Evolutionary conservation across 352 stramenopile genomes (phyloP), one percentile per base, ranked within the genome.

Genomic region (Peronosclerospora sorghi): DNA sequence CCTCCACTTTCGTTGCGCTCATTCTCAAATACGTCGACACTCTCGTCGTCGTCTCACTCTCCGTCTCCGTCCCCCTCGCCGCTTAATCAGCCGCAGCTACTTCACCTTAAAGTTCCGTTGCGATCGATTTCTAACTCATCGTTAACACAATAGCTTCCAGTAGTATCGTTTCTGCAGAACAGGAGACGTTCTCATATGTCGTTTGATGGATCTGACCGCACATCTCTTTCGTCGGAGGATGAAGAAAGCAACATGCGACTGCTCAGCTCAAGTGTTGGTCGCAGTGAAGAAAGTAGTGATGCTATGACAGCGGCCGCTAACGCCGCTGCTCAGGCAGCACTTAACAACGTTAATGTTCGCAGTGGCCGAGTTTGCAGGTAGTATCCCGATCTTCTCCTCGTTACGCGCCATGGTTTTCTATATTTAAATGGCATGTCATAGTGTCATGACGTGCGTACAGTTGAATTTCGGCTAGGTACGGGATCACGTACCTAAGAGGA

Each of bases 341-440:
- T 67, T 13, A 59, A 53, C 40, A 55, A 49, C 24, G 34, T 5
- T 15, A 56, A 41, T 24, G 48, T 45, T 23, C 76, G 74, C 45
- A 84, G 66, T 13, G 77, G 76, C 29, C 79, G 79, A 29, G 73
- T 92, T 5, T 92, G 78, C 32, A 67, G 77, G 30, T 85, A 85
- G n/a, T n/a, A n/a, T n/a, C n/a, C n/a, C n/a, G n/a, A n/a, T n/a
- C n/a, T n/a, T n/a, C n/a, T n/a, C n/a, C n/a, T n/a, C n/a, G n/a
- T n/a, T n/a, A n/a, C n/a, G n/a, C n/a, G n/a, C n/a, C n/a, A n/a
- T n/a, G n/a, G n/a, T n/a, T n/a, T n/a, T n/a, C n/a, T n/a, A n/a
- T n/a, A n/a, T n/a, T n/a, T n/a, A n/a, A n/a, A n/a, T n/a, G n/a
- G n/a, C n/a, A n/a, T n/a, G n/a, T n/a, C n/a, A n/a, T n/a, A n/a